Base-by-base conservation (phyloP, 768 basidiomycete species). In the Rhodotorula graminis region DNA sequence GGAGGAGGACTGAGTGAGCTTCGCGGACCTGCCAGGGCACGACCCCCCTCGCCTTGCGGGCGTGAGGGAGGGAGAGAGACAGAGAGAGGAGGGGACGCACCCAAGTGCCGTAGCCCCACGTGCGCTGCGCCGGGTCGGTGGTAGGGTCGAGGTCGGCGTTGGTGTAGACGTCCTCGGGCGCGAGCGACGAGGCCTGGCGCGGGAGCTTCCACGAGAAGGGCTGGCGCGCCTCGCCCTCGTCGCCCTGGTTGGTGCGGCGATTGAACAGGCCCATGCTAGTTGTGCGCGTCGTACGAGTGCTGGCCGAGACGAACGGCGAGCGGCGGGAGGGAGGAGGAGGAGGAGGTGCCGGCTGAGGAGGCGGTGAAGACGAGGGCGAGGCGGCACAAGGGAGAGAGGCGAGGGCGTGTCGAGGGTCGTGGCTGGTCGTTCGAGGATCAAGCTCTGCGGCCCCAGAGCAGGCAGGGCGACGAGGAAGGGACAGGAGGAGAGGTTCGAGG, bases 111-210 rank as follows among this genome's bases (percentile, higher is more conserved):
- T 70, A 62, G 9, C 72, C 72, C 72, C 72, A 74, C 1, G 72
- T 67, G 44, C 69, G 25, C 37, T 65, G 64, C 52, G 65, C 61
- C 29, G 65, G 68, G 27, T 64, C 63, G 9, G 69, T 70, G 9
- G 59, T 60, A 31, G 72, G 72, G 52, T 74, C 72, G 23, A 74
- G 56, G 55, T 74, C 72, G 23, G 72, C 68, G 52, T 73, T 73
- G 58, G 72, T 73, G 64, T 73, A 73, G 47, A 73, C 52, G 56
- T 73, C 67, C 31, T 68, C 67, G 15, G 72, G 72, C 1, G 72
- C 72, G n/a, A 72, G 64, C 11, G 71, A 67, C 29, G 71, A 72
- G 6, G 65, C 46, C 60, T 72, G 71, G 23, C 65, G 55, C 1
- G 71, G 70, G 11, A 72, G 65, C 42, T 64, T 16, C 27, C 62